These are phyloP conservation scores for Arthonia radiata DNA, from an alignment of 495 filamentous ascomycete species.

Conservation along the genomic window DNA sequence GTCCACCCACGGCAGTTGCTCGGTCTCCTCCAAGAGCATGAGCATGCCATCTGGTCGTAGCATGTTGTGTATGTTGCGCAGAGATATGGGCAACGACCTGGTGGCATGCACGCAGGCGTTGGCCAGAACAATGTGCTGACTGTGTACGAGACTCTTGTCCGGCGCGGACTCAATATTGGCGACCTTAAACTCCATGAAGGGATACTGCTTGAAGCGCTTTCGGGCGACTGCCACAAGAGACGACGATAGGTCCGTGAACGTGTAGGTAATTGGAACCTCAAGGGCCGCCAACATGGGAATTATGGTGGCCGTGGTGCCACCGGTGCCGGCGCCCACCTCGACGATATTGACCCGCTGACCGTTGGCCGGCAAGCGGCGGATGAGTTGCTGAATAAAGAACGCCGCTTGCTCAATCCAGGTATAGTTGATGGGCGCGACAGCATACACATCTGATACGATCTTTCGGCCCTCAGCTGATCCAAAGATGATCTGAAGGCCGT, in stretches of 20 bases:
- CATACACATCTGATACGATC: constrained; percentile 12
- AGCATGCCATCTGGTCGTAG: constrained; percentile 1
- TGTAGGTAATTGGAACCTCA: constrained; percentile 13
- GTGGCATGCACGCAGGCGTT: constrained; percentile 24
- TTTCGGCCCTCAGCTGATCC: constrained; percentile 8
- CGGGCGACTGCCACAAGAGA: constrained; percentile 8
- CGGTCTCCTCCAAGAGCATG: constrained; percentile 2
- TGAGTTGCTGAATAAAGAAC: too few relatives aligned
- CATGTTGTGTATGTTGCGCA: too few relatives aligned
- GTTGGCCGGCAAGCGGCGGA: too few relatives aligned
- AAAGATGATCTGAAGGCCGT: constrained; percentile 14
- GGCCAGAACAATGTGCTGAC: constrained; percentile 15
- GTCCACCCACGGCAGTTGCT: constrained; percentile 11
- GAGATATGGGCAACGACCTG: constrained; percentile 7
- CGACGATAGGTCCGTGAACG: constrained; percentile 18
- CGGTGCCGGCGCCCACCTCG: constrained; percentile 14
- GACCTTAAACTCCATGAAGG: constrained; percentile 10
- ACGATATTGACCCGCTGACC: constrained; percentile 9
- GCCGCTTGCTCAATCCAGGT: constrained; percentile 8
- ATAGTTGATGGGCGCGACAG: constrained; percentile 10
- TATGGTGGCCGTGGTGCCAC: constrained; percentile 2
- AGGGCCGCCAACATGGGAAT: constrained; percentile 5
- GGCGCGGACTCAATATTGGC: constrained; percentile 14
- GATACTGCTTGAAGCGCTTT: constrained; percentile 8
- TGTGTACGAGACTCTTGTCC: constrained; percentile 3